Evolutionary conservation across 202 grass and related monocot genomes (phyloP).

Genomic region (Alloteropsis angusta): DNA sequence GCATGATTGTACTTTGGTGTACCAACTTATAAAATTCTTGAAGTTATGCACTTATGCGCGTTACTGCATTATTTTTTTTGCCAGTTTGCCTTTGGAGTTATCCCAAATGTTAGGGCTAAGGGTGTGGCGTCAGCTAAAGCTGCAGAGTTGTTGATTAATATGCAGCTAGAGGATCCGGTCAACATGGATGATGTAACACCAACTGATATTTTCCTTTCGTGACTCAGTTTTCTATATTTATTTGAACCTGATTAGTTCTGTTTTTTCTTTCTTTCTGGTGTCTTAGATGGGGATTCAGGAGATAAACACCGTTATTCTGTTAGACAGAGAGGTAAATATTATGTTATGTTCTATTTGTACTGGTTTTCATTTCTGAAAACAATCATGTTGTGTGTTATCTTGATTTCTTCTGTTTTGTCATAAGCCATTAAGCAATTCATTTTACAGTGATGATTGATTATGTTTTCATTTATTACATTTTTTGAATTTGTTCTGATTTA

Average conservation of each 20-base stretch:
- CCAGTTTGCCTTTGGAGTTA: constrained; percentile 91
- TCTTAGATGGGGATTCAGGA: constrained; percentile 70
- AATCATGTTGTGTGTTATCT: neutral
- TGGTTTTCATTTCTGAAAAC: neutral
- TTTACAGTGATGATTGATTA: neutral
- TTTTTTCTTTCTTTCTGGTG: constrained; percentile 15
- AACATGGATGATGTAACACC: constrained; percentile 73
- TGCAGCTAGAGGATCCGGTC: constrained; percentile 88
- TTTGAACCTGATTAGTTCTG: constrained; percentile 5
- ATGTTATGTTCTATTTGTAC: neutral
- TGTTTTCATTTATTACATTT: neutral
- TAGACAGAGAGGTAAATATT: constrained; percentile 79
- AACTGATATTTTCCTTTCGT: constrained; percentile 16
- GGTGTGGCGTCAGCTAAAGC: constrained; percentile 79
- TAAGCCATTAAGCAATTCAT: constrained; percentile 8
- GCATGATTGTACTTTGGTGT: neutral
- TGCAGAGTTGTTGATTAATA: constrained; percentile 74
- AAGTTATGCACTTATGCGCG: neutral
- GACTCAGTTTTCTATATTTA: constrained; percentile 20
- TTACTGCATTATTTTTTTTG: constrained; percentile 13
- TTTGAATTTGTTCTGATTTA: neutral
- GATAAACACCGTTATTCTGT: constrained; percentile 90
- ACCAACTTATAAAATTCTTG: neutral
- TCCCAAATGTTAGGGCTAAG: constrained; percentile 88
- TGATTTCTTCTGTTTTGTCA: neutral